Percentiles rank a stretch among this genome's conserved stretches.
Evolutionary conservation across 2,329 filamentous ascomycete genomes (phyloP).

Genomic region (Capronia coronata): DNA sequence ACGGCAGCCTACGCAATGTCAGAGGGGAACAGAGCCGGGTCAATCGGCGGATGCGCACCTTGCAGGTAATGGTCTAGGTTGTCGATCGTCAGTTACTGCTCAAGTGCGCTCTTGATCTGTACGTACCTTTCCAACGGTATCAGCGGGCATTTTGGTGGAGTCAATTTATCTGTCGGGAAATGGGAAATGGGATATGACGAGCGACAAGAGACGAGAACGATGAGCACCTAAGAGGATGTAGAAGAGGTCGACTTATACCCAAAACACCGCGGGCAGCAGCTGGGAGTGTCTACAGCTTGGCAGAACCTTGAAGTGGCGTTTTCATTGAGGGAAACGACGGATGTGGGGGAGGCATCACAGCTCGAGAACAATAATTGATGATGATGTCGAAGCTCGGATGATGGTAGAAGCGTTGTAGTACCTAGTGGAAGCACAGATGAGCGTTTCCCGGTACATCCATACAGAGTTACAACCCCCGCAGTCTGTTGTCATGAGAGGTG

Average conservation of each 20-base stretch:
- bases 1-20: slow-evolving; percentile 63
- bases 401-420: neutral
- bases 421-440: no score
- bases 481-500: no score
- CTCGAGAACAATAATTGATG: no score
- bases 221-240: no score
- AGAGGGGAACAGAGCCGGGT: slow-evolving; percentile 5
- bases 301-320: slow-evolving; percentile 10
- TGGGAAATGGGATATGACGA: neutral
- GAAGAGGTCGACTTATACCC: no score
- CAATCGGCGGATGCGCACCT: slow-evolving; percentile 41
- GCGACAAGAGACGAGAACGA: no score
- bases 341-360: slow-evolving; percentile 8
- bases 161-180: neutral
- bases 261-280: no score
- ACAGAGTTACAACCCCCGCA: no score
- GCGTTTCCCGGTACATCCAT: no score
- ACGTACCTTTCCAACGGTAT: slow-evolving; percentile 28
- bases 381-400: no score
- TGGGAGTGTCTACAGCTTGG: neutral
- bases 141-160: slow-evolving; percentile 23
- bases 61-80: slow-evolving; percentile 80
- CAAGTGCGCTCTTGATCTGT: neutral
- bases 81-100: slow-evolving; percentile 5
- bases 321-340: neutral